These are phyloP conservation scores for Populus davidiana DNA, from an alignment of 345 rosid species.

Conservation along the genomic window DNA sequence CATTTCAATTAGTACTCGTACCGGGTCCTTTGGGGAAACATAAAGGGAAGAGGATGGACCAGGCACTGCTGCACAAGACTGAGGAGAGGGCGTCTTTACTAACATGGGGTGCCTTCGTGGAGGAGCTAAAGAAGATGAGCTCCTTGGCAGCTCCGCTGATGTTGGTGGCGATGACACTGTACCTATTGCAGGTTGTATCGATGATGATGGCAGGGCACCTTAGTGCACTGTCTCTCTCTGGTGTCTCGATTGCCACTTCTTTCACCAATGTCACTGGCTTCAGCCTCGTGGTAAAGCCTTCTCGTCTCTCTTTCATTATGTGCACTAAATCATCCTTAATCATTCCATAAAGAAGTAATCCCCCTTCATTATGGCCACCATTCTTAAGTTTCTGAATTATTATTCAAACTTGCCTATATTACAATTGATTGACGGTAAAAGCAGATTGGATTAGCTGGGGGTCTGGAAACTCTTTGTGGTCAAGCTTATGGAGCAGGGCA, in stretches of 20 bases:
- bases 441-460: conserved; percentile 55
- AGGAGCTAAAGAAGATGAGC: neutral
- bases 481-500: conserved; percentile 66
- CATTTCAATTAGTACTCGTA: too few relatives aligned
- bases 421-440: neutral
- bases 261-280: conserved; percentile 28
- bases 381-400: too few relatives aligned
- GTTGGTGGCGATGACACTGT: conserved; percentile 13
- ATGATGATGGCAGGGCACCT: conserved; percentile 29
- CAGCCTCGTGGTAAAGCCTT: conserved; percentile 7
- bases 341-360: too few relatives aligned
- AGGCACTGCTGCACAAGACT: too few relatives aligned
- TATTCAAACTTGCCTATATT: too few relatives aligned
- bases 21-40: too few relatives aligned
- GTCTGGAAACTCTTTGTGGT: conserved; percentile 57
- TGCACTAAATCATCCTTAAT: too few relatives aligned
- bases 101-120: too few relatives aligned
- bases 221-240: conserved; percentile 21
- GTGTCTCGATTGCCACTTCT: conserved; percentile 24
- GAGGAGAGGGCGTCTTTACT: too few relatives aligned
- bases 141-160: conserved; percentile 22
- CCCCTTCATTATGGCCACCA: too few relatives aligned
- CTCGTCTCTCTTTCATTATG: neutral
- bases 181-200: conserved; percentile 19
- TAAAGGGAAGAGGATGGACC: too few relatives aligned